These are phyloP conservation scores for Hypoxylon trugodes DNA, from an alignment of 495 filamentous ascomycete genomes.

Conservation along the genomic window DNA sequence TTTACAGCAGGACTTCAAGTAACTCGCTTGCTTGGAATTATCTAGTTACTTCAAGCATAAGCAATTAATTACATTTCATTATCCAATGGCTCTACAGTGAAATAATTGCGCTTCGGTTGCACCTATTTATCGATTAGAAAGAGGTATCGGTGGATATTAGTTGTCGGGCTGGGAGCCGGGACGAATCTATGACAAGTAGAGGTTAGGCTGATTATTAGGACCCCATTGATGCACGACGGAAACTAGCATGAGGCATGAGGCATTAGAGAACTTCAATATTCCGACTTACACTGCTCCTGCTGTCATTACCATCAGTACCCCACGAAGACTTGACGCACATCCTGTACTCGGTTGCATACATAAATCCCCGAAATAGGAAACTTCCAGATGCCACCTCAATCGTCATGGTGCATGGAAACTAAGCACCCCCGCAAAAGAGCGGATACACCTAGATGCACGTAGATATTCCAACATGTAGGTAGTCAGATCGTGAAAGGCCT, in stretches of 20 bases:
- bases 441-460: background rate
- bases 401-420: slow-evolving; percentile 29
- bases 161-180: background rate
- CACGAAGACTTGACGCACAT: background rate
- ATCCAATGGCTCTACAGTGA: no score
- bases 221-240: slow-evolving; percentile 20
- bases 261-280: slow-evolving; percentile 17
- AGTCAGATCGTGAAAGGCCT: slow-evolving; percentile 10
- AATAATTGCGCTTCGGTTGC: no score
- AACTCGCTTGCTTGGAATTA: background rate
- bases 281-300: no score
- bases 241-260: slow-evolving; percentile 21
- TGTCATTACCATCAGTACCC: slow-evolving; percentile 5
- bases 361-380: slow-evolving; percentile 8
- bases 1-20: no score
- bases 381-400: slow-evolving; percentile 1
- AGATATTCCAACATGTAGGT: background rate
- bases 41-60: background rate
- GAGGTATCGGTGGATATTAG: background rate
- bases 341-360: slow-evolving; percentile 1
- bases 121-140: no score
- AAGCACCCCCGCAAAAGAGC: background rate
- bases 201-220: background rate
- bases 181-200: background rate
- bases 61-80: no score